phyloP scores from a whole-genome alignment of 257 asterid genomes.

The Salvia splendens region DNA sequence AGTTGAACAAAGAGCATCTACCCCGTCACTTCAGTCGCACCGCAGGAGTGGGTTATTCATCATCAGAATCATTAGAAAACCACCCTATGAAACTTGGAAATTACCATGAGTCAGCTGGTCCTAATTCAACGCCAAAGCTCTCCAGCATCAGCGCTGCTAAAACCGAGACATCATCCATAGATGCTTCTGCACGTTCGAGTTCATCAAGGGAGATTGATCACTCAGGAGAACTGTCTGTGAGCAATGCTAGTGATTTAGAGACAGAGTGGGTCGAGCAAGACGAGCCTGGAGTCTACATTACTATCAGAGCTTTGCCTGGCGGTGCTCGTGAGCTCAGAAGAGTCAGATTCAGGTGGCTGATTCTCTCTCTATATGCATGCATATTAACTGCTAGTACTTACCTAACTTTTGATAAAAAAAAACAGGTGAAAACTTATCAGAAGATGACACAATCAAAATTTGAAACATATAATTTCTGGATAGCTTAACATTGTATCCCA shows the following conservation, averaged over 20 bases:
- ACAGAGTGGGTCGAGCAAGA: constrained; percentile 98
- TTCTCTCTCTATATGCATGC: constrained; percentile 17
- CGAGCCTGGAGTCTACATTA: constrained; percentile 94
- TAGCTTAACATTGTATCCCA: no score
- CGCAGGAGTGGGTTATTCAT: constrained; percentile 46
- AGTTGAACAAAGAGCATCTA: constrained; percentile 57
- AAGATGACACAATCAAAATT: background rate
- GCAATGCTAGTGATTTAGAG: constrained; percentile 92
- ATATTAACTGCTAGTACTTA: no score
- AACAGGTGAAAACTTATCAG: background rate
- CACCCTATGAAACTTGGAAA: constrained; percentile 39
- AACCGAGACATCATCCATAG: constrained; percentile 70
- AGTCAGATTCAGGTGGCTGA: constrained; percentile 83
- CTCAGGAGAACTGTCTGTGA: constrained; percentile 86
- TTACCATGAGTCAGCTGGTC: constrained; percentile 53
- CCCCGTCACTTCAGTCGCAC: constrained; percentile 53
- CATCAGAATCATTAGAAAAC: constrained; percentile 57
- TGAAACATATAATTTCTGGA: no score
- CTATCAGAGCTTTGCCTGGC: constrained; percentile 73
- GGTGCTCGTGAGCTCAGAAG: constrained; percentile 93
- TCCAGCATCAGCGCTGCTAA: constrained; percentile 74
- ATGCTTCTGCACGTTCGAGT: constrained; percentile 78
- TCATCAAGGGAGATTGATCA: constrained; percentile 75
- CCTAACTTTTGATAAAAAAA: background rate
- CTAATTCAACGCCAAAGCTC: constrained; percentile 73